Evolutionary conservation across 2,329 filamentous ascomycete genomes (phyloP), one percentile per base, ranked within the genome.

Genomic region (Ophiostoma quercus): DNA sequence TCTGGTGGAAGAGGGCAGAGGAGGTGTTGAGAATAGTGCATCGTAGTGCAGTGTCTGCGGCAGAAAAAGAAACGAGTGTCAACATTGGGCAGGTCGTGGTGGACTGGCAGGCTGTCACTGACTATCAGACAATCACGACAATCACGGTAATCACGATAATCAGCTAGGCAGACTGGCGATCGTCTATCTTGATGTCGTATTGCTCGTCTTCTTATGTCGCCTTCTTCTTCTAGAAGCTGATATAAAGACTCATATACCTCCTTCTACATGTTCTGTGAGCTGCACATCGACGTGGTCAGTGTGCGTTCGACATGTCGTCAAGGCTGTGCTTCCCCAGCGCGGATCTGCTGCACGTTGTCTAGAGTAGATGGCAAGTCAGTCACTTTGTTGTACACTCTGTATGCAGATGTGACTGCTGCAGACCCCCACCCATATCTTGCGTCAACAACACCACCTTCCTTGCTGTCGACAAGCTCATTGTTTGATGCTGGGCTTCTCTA

Each of bases 171-270:
- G 57, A 62, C 9, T 62, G 12, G 5, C 6, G 51, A 57, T 62
- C 57, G 25, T 62, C 57, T 32, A 34, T 62, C 57, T 62, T 19
- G 57, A 16, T 29, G 57, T 62, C 12, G 57, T 19, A 62, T 62
- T 32, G 11, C 22, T 12, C 57, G 11, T 7, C 25, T 19, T 62
- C 57, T 16, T 34, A 25, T 62, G n/a, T 62, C 57, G 57, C 57
- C 57, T 62, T 62, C 57, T 62, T 62, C 57, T 62, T 62, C 57
- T 62, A 62, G 57, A 62, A 62, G 57, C 57, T 62, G 25, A 57
- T 57, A 57, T 57, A 57, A 57, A 57, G 22, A 25, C 9, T 57
- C 22, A 57, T 25, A 57, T 57, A 57, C 51, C 9, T 22, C 51
- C 16, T 4, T 47, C 43, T 47, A 8, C 43, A n/a, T 47, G 43